Evolutionary conservation across 2,329 filamentous ascomycete species (phyloP).

Genomic region (Fusarium sp.): DNA sequence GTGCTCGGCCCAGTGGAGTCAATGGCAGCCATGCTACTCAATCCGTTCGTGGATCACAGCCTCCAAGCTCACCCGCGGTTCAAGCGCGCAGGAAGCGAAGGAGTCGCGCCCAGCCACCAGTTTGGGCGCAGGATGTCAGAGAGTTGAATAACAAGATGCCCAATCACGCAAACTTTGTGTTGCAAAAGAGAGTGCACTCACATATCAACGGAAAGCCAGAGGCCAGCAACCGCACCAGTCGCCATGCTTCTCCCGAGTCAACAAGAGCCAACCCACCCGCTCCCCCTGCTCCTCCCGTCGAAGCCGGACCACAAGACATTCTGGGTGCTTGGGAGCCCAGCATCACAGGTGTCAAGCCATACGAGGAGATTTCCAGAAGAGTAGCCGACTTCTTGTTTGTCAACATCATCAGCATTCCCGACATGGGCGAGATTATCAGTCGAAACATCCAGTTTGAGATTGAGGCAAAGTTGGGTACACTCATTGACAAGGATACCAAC

Average conservation of each 20-base stretch:
- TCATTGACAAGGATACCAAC: conserved; percentile 79
- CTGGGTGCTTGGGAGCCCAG: conserved; percentile 72
- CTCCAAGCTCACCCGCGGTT: conserved; percentile 46
- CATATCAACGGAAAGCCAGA: conserved; percentile 54
- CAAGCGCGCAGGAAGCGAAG: conserved; percentile 53
- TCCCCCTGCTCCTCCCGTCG: conserved; percentile 7
- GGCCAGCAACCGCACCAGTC: conserved; percentile 54
- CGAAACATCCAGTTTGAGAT: conserved; percentile 85
- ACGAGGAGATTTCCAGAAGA: conserved; percentile 77
- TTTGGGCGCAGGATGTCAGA: conserved; percentile 60
- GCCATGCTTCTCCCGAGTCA: conserved; percentile 46
- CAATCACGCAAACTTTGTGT: conserved; percentile 44
- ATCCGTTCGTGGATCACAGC: conserved; percentile 35
- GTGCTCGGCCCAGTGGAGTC: conserved; percentile 61
- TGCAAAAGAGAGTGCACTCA: conserved; percentile 41
- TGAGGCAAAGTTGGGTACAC: conserved; percentile 89
- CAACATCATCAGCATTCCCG: conserved; percentile 74
- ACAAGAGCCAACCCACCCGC: conserved; percentile 33
- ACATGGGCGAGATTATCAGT: conserved; percentile 70
- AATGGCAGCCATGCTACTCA: conserved; percentile 52
- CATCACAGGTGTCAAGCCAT: conserved; percentile 76
- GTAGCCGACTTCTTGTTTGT: conserved; percentile 86
- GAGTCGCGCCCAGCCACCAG: conserved; percentile 52
- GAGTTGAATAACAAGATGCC: conserved; percentile 51
- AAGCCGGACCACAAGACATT: conserved; percentile 47